Base-by-base conservation (phyloP, 2,329 filamentous ascomycete genomes). In the Hypoxylon sp. region DNA sequence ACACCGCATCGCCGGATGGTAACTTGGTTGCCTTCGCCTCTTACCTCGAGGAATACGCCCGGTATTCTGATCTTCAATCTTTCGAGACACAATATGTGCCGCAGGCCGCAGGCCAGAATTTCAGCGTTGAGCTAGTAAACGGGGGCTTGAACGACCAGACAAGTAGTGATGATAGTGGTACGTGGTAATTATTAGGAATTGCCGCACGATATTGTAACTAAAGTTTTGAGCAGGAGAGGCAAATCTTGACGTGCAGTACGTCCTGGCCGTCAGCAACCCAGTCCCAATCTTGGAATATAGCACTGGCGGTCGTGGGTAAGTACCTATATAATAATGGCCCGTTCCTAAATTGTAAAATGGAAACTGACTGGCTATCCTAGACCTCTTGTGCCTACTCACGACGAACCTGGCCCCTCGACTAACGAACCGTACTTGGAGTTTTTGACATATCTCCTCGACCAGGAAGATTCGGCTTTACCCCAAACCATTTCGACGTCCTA, bases 401-500 rank as follows among this genome's bases (percentile, higher is more conserved):
- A 83, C 21, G 78, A 87, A 48, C 82, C 90, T 1, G 76, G 72
- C 1, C 77, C 75, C 1, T 89, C 87, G 0, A 90, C 87, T 70
- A 93, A 92, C 76, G 91, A 93, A 79, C 89, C 89, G 0, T 92
- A 91, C 77, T 81, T 91, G 2, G 83, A 82, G 23, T 91, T 88
- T 82, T 80, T 91, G 30, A 84, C 87, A 65, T 87, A 87, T 75
- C 76, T 91, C 72, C 80, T 90, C 3, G 80, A 78, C 11, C 83
- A 90, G 1, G 78, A 79, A 0, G 83, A 83, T 49, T 71, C 79
- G 2, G 75, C 79, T 17, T 79, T 91, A 1, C 89, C 90, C 0
- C 84, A 88, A 50, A 85, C 89, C 23, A 86, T 91, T 73, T 86
- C 83, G 48, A 89, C 87, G 43, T 90, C 87, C 0, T 92, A 91